Evolutionary conservation across 2,329 filamentous ascomycete species (phyloP).

Genomic region (Xylaria hypoxylon): DNA sequence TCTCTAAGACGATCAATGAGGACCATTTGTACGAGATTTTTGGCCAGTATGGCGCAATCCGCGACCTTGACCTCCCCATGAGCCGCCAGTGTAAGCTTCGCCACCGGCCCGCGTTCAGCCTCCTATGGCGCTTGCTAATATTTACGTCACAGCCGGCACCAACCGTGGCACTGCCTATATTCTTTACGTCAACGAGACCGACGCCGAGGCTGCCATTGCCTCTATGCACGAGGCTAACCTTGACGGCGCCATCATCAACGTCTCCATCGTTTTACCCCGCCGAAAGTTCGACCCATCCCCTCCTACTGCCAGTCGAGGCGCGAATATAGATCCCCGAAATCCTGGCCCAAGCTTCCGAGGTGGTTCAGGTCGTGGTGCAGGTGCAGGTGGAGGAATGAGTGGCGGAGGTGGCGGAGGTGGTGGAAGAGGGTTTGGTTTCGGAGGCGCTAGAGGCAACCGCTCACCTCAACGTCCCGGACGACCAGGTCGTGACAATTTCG

Average conservation of each 20-base stretch:
- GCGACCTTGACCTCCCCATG: constrained; percentile 89
- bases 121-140: constrained; percentile 23
- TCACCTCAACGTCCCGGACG: constrained; percentile 45
- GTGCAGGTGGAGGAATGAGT: constrained; percentile 38
- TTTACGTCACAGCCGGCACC: constrained; percentile 72
- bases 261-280: constrained; percentile 87
- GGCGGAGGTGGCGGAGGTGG: constrained; percentile 55
- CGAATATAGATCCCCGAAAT: constrained; percentile 68
- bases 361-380: constrained; percentile 51
- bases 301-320: constrained; percentile 73
- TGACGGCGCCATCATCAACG: constrained; percentile 83
- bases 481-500: constrained; percentile 54
- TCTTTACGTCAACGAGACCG: constrained; percentile 78
- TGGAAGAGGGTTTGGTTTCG: constrained; percentile 45
- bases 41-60: constrained; percentile 84
- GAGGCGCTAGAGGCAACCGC: constrained; percentile 49
- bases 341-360: constrained; percentile 54
- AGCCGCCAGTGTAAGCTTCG: constrained; percentile 77
- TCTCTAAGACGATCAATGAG: constrained; percentile 95
- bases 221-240: constrained; percentile 99
- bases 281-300: constrained; percentile 85
- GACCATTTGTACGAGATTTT: constrained; percentile 93
- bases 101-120: background rate
- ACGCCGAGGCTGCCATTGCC: constrained; percentile 88
- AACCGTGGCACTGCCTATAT: constrained; percentile 97